Evolutionary conservation across 2,329 filamentous ascomycete genomes (phyloP).

Genomic region (Aphanoascus verrucosus): DNA sequence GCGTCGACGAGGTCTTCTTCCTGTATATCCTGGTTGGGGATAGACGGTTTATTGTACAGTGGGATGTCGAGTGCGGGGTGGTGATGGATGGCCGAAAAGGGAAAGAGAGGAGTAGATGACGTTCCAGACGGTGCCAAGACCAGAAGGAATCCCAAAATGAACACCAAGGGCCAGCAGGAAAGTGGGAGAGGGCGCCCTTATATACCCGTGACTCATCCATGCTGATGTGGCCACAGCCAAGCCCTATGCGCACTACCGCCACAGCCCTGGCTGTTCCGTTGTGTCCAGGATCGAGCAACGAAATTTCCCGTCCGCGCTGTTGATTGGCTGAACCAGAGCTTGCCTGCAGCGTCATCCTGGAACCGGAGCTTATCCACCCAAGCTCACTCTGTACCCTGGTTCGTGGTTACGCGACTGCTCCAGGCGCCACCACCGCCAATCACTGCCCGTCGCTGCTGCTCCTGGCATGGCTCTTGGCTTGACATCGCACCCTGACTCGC

Average conservation of each 20-base stretch:
- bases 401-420: constrained; percentile 4
- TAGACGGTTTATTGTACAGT: background rate
- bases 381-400: constrained; percentile 1
- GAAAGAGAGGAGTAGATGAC: constrained; percentile 7
- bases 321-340: constrained; percentile 8
- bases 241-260: constrained; percentile 9
- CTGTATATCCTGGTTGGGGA: background rate
- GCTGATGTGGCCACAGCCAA: constrained; percentile 10
- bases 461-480: constrained; percentile 5
- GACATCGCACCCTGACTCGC: constrained; percentile 2
- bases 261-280: constrained; percentile 10
- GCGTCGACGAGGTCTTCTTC: constrained; percentile 1
- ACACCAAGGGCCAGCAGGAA: background rate
- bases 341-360: constrained; percentile 12
- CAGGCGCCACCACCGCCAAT: constrained; percentile 14
- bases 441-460: background rate
- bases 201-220: constrained; percentile 16
- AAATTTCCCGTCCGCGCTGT: background rate
- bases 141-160: constrained; percentile 14
- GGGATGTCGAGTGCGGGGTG: no score
- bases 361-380: constrained; percentile 5
- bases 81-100: background rate
- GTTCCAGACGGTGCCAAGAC: constrained; percentile 18
- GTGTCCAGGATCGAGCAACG: background rate
- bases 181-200: constrained; percentile 16